Evolutionary conservation across 495 filamentous ascomycete species (phyloP), one percentile per base, ranked within the genome.

Genomic region (Chlorociboria aeruginascens): DNA sequence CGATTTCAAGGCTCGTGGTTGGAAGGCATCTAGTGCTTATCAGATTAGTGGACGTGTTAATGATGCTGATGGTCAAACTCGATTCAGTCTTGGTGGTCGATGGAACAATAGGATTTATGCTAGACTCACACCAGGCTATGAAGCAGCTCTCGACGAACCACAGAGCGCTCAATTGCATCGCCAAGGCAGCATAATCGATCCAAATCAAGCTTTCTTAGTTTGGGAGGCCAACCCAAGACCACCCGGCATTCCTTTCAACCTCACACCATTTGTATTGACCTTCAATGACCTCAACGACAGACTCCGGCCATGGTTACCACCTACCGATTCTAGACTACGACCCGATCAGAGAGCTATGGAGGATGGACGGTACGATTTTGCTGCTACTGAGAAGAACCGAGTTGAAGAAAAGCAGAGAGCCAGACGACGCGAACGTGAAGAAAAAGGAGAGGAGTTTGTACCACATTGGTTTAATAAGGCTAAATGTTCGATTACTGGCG

Each of bases 281-380:
- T 81, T 98, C 44, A 96, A 97, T 63, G 84, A 86, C 43, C 63
- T 95, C 17, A 83, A 89, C 17, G 84, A 90, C 8, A 71, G 72
- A 8, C 73, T 98, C 39, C 69, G 66, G 32, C 72, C 79, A 6
- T 74, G 80, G 63, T 67, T 98, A 8, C 83, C 90, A 32, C 93
- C 93, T 6, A 98, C 92, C 0, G 92, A 98, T 61, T 92, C 90
- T 7, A 73, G 92, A 11, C 69, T 93, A 33, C 73, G 92, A 13
- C 93, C 92, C 0, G 92, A 98, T 61, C 92, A 98, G 67, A 75
- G 93, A n/a, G 92, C 92, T 0, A 98, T 98, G 92, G 92, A 98
- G 62, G 89, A 95, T 45, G 92, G 93, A 8, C 79, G 88, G 62
- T 98, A 98, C 57, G 88, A 95, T 56, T 67, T 93, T 40, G 92